Evolutionary conservation across 2,329 filamentous ascomycete species (phyloP).

Genomic region (Cadophora sp.): DNA sequence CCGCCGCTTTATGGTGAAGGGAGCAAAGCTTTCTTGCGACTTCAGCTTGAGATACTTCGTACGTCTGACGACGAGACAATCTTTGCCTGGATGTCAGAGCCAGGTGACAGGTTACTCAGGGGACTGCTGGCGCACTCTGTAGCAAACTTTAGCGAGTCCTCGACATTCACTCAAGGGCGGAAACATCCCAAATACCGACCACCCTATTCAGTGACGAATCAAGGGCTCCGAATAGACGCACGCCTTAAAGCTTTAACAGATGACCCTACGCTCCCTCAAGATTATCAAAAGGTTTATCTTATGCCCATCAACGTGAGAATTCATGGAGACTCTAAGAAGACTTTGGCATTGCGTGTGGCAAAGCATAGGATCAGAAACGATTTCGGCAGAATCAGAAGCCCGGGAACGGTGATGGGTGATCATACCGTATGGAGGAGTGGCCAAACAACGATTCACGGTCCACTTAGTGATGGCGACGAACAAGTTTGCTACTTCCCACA

Average conservation of each 20-base stretch:
- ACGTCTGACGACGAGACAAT: constrained; percentile 13
- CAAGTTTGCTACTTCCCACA: no score
- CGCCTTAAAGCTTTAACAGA: no score
- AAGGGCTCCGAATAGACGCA: background rate
- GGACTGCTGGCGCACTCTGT: background rate
- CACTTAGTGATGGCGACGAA: no score
- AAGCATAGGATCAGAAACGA: no score
- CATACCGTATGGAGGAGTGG: no score
- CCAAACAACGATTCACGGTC: no score
- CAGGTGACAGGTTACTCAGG: background rate
- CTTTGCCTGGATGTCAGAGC: constrained; percentile 7
- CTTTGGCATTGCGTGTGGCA: no score
- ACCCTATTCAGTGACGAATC: constrained; percentile 13
- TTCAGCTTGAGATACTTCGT: constrained; percentile 16
- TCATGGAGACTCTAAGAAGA: no score
- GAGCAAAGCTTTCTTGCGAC: background rate
- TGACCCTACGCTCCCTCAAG: no score
- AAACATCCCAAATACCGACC: no score
- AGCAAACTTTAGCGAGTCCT: background rate
- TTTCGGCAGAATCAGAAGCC: no score
- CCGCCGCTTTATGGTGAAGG: constrained; percentile 10
- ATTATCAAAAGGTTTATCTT: background rate
- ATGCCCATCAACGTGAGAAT: background rate
- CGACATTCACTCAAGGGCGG: background rate
- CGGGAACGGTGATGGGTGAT: no score